These are phyloP conservation scores for Candida orba DNA, from an alignment of 805 yeast genomes.

Conservation along the genomic window DNA sequence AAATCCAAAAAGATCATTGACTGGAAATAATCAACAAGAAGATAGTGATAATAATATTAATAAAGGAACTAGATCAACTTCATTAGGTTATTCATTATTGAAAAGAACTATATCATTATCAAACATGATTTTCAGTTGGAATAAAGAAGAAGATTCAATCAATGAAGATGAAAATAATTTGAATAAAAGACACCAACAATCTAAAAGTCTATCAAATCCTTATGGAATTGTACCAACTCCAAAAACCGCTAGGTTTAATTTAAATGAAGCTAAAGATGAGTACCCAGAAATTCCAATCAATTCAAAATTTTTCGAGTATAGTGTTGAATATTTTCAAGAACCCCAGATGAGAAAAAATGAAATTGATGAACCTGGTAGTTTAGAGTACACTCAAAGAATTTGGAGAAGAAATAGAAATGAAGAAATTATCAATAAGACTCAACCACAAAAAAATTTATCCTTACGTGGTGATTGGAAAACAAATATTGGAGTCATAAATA, in stretches of 20 bases:
- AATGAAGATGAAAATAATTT: constrained; percentile 6
- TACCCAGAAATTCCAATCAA: constrained; percentile 39
- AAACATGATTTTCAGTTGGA: constrained; percentile 22
- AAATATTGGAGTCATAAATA: constrained; percentile 50
- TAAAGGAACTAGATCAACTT: constrained; percentile 1
- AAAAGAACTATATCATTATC: constrained; percentile 24
- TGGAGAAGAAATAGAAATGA: constrained; percentile 94
- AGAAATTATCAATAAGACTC: constrained; percentile 77
- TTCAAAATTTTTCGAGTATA: constrained; percentile 64
- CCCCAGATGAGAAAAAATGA: constrained; percentile 88
- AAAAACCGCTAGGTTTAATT: constrained; percentile 46
- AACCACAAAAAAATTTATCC: constrained; percentile 79
- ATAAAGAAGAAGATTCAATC: constrained; percentile 11
- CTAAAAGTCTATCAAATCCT: constrained; percentile 14
- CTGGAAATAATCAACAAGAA: constrained; percentile 1
- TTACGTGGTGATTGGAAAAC: constrained; percentile 82
- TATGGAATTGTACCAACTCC: constrained; percentile 46
- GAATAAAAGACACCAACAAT: neutral
- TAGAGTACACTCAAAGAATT: constrained; percentile 68
- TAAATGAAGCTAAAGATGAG: constrained; percentile 16
- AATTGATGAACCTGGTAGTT: constrained; percentile 86
- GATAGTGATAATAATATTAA: neutral
- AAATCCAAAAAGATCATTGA: constrained; percentile 16
- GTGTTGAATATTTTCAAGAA: constrained; percentile 88
- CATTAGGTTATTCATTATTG: constrained; percentile 12